phyloP scores from a whole-genome alignment of 805 yeast species.

The Yamadazyma insecticola region DNA sequence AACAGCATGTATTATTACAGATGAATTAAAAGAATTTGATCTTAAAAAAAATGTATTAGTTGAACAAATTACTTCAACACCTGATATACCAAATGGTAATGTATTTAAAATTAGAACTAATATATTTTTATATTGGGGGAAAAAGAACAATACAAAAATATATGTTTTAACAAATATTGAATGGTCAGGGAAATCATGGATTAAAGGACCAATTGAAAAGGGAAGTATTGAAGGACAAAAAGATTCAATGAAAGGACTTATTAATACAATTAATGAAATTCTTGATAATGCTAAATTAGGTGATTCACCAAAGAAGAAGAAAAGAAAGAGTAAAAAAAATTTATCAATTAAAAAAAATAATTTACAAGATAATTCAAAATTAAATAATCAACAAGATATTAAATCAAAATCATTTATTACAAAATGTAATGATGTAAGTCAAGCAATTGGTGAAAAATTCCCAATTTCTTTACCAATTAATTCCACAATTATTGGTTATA shows the following conservation, averaged over 20 bases:
- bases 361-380: conserved; percentile 1
- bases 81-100: conserved; percentile 80
- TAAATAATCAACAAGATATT: conserved; percentile 7
- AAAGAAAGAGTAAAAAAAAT: conserved; percentile 10
- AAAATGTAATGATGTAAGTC: conserved; percentile 17
- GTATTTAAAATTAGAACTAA: conserved; percentile 60
- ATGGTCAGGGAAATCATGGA: conserved; percentile 78
- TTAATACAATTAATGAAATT: conserved; percentile 42
- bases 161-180: conserved; percentile 52
- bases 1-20: conserved; percentile 61
- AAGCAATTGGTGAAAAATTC: conserved; percentile 17
- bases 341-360: conserved; percentile 12
- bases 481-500: conserved; percentile 18
- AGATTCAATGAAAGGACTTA: conserved; percentile 47
- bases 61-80: conserved; percentile 59
- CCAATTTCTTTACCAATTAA: conserved; percentile 28
- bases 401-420: conserved; percentile 12
- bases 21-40: conserved; percentile 51
- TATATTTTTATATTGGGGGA: conserved; percentile 59
- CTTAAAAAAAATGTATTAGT: conserved; percentile 44
- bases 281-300: too few species aligned
- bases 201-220: conserved; percentile 69
- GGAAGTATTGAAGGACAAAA: conserved; percentile 72
- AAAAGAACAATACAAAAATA: conserved; percentile 48
- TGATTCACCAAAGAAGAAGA: conserved; percentile 4